A percentile compares a stretch with the other conserved stretches of the same genome.
These are phyloP conservation scores for Biscogniauxia sp. DNA, from an alignment of 2,329 filamentous ascomycete genomes.

Conservation along the genomic window DNA sequence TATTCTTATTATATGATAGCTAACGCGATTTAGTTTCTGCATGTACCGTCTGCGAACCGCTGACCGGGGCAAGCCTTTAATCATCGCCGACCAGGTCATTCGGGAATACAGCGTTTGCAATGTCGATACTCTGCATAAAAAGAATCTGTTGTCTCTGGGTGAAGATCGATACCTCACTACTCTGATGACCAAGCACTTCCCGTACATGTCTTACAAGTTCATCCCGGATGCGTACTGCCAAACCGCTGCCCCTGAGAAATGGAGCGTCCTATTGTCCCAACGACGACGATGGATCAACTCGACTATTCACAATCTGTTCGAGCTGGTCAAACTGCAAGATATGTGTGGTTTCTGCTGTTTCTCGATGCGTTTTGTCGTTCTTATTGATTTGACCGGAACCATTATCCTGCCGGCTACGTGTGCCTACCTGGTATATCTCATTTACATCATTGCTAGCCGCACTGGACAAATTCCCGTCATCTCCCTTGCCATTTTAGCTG, in stretches of 20 bases:
- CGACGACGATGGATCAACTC: constrained; percentile 99
- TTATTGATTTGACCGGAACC: constrained; percentile 90
- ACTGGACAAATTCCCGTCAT: constrained; percentile 78
- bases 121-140: constrained; percentile 91
- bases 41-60: constrained; percentile 97
- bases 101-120: constrained; percentile 83
- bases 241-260: constrained; percentile 91
- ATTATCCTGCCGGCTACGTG: constrained; percentile 88
- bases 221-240: constrained; percentile 88
- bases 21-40: constrained; percentile 68
- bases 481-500: constrained; percentile 84
- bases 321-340: constrained; percentile 85
- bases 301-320: constrained; percentile 92
- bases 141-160: constrained; percentile 75
- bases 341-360: constrained; percentile 99
- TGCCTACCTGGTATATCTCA: constrained; percentile 81
- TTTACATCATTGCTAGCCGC: constrained; percentile 71
- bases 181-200: constrained; percentile 97
- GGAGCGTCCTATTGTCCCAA: constrained; percentile 93
- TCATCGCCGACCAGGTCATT: constrained; percentile 87
- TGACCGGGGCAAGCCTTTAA: constrained; percentile 90
- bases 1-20: constrained; percentile 32
- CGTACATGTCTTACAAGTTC: constrained; percentile 94
- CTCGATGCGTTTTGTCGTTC: constrained; percentile 94
- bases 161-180: constrained; percentile 89